phyloP scores from a whole-genome alignment of 345 rosid genomes.

The Sonneratia caseolaris region DNA sequence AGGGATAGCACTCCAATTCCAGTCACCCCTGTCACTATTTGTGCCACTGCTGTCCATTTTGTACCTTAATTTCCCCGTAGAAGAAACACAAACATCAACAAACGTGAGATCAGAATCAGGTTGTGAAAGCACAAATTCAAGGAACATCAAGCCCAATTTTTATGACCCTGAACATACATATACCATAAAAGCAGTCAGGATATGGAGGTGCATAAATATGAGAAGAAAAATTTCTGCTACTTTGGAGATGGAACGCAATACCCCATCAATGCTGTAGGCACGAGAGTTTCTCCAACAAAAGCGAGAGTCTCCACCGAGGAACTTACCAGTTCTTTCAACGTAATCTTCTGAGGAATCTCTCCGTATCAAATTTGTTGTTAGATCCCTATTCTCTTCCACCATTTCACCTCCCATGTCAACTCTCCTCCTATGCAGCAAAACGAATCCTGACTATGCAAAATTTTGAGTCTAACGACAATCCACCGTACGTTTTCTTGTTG shows the following conservation, averaged over 20 bases:
- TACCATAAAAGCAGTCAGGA: too few species aligned
- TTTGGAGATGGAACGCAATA: too few species aligned
- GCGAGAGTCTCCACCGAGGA: neutral
- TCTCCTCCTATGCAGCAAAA: neutral
- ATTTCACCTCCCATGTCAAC: neutral
- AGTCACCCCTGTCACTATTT: constrained; percentile 62
- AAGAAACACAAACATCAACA: neutral
- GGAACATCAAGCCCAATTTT: too few species aligned
- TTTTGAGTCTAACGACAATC: neutral
- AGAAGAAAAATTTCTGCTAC: too few species aligned
- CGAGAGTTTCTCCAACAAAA: too few species aligned
- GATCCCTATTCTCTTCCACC: neutral
- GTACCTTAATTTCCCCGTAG: constrained; percentile 5
- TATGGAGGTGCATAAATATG: too few species aligned
- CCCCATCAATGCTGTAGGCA: too few species aligned
- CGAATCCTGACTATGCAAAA: neutral
- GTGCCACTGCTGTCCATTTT: constrained; percentile 40
- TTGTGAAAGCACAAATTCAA: too few species aligned
- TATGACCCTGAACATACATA: too few species aligned
- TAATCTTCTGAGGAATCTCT: neutral
- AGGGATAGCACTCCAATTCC: constrained; percentile 76
- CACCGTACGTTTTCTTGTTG: neutral
- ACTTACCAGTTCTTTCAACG: neutral
- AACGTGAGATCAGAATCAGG: neutral
- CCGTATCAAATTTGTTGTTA: neutral